Evolutionary conservation across 164 flowering plant genomes (phyloP).

Genomic region (Vitis labrusca): DNA sequence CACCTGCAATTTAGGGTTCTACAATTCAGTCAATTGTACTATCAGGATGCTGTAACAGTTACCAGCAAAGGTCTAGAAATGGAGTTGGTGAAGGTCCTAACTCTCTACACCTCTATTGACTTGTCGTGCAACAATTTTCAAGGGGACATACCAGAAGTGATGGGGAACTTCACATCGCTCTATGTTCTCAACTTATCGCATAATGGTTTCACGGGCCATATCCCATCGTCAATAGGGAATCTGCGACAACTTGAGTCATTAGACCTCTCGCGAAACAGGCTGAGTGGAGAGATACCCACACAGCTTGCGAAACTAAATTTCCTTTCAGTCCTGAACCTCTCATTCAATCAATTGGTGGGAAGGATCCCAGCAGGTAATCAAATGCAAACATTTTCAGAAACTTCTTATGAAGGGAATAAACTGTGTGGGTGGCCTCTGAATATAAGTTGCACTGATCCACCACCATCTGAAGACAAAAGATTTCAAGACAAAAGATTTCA

Average conservation of each 20-base stretch:
- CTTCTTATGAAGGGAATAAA: constrained; percentile 20
- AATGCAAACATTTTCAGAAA: too few relatives aligned
- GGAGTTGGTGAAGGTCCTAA: constrained; percentile 40
- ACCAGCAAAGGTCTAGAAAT: constrained; percentile 43
- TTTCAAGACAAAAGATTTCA: background rate
- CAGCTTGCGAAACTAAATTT: constrained; percentile 33
- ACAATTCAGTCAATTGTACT: constrained; percentile 9
- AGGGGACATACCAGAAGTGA: constrained; percentile 47
- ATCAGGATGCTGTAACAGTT: constrained; percentile 42
- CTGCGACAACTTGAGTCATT: constrained; percentile 41
- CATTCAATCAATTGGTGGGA: constrained; percentile 42
- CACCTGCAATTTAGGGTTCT: constrained; percentile 14
- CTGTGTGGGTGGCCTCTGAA: constrained; percentile 49
- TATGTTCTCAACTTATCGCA: constrained; percentile 48
- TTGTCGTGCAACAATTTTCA: constrained; percentile 48
- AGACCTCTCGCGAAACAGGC: constrained; percentile 39
- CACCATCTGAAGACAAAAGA: background rate
- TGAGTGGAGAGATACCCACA: constrained; percentile 38
- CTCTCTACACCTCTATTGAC: constrained; percentile 45
- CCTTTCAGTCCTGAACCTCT: constrained; percentile 42
- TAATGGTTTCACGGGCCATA: constrained; percentile 41
- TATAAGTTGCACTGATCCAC: background rate
- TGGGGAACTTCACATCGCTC: constrained; percentile 41
- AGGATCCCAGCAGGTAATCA: constrained; percentile 19
- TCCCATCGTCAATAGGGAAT: constrained; percentile 42